Evolutionary conservation across 345 rosid species (phyloP).

Genomic region (Schrenkiella parvula): DNA sequence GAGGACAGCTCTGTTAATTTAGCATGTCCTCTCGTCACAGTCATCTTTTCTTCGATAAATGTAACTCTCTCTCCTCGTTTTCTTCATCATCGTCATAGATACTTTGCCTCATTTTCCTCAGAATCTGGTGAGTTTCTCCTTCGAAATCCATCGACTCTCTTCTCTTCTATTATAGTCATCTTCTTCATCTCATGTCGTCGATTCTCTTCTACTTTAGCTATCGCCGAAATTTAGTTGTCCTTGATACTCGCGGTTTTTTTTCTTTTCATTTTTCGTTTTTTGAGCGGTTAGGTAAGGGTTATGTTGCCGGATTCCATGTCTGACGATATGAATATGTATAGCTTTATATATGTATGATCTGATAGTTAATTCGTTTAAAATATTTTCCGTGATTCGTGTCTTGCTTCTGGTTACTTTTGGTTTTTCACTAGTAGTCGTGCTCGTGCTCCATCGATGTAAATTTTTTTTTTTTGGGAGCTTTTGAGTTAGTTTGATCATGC

Average conservation of each 20-base stretch:
- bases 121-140: slow-evolving; percentile 31
- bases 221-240: background rate
- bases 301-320: background rate
- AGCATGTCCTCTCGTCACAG: slow-evolving; percentile 19
- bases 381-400: background rate
- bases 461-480: background rate
- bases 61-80: slow-evolving; percentile 8
- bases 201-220: background rate
- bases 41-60: slow-evolving; percentile 27
- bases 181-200: background rate
- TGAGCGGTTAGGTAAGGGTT: slow-evolving; percentile 12
- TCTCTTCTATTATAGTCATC: background rate
- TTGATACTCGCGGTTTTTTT: background rate
- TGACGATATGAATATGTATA: background rate
- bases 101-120: background rate
- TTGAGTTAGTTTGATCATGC: slow-evolving; percentile 5
- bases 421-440: background rate
- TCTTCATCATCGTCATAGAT: slow-evolving; percentile 13
- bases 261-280: background rate
- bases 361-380: background rate
- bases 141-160: background rate
- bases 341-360: background rate
- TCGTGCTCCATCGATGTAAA: background rate
- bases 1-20: slow-evolving; percentile 12
- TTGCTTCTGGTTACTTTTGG: background rate